Base-by-base conservation (phyloP, 2,329 filamentous ascomycete species). In the Ascochyta fabae region DNA sequence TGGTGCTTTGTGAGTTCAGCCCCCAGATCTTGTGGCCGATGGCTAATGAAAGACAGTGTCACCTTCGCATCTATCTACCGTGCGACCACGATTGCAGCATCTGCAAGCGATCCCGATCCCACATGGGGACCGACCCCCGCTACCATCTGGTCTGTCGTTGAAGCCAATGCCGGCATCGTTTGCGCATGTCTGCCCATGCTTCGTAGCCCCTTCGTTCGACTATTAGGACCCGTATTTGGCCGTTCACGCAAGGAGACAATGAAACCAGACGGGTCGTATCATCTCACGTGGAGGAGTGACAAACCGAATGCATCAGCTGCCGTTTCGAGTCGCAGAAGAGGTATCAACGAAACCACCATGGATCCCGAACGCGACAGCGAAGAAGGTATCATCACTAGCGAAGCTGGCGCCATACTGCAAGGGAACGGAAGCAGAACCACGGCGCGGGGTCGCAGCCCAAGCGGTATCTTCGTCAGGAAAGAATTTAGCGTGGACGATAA, bases 21-120 rank as follows among this genome's bases (percentile, higher is more conserved):
- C 6, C n/a, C 12, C 15, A 12, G 15, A 44, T 36, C 19, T 15
- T 34, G 29, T 26, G 13, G 19, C 24, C 16, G 12, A 24, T 10
- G 12, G 27, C 48, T 65, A 41, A 66, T 43, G 12, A 12, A 10
- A 8, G 3, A 9, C n/a, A 67, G 65, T 35, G 66, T 68, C 23
- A 67, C 64, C 4, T 67, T 66, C 31, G 59, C 66, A 27, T 67
- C 64, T 16, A 68, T 67, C 13, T 66, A 60, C 45, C 63, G 66
- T 23, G 65, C 65, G 26, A 69, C 65, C 6, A 68, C 67, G 6
- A 58, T 68, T 39, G 67, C 64, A 31, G 45, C 50, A 43, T 66
- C 65, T 8, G 61, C 67, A 27, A 62, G 31, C 24, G 51, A 66
- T 29, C 60, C 60, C 22, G 65, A 68, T 48, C 64, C 66, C 10